phyloP scores from a whole-genome alignment of 2,329 filamentous ascomycete genomes.

The Scortechinia acanthostroma region DNA sequence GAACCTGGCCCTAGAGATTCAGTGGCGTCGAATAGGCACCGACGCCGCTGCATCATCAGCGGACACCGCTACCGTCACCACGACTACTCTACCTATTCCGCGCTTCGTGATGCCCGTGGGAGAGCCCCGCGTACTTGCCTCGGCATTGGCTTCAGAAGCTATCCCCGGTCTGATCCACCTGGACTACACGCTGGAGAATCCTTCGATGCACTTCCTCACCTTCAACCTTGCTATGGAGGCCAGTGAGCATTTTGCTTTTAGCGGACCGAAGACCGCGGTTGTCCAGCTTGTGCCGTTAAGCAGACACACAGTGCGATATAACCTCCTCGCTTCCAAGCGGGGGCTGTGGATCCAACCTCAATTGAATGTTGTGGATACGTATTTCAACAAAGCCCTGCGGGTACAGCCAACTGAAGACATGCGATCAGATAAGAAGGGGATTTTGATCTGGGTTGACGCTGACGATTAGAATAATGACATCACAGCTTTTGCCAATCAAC shows the following conservation, averaged over 20 bases:
- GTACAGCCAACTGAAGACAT: slow-evolving; percentile 45
- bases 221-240: slow-evolving; percentile 60
- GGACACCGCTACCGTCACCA: slow-evolving; percentile 17
- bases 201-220: slow-evolving; percentile 57
- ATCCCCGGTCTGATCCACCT: slow-evolving; percentile 29
- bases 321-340: slow-evolving; percentile 35
- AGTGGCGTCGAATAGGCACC: slow-evolving; percentile 50
- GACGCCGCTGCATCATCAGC: slow-evolving; percentile 14
- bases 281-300: slow-evolving; percentile 52
- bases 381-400: slow-evolving; percentile 54
- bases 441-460: slow-evolving; percentile 30
- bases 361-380: slow-evolving; percentile 50
- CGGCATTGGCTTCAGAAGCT: slow-evolving; percentile 22
- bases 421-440: slow-evolving; percentile 41
- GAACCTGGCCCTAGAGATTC: slow-evolving; percentile 42
- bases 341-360: slow-evolving; percentile 46
- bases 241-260: slow-evolving; percentile 57
- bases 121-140: slow-evolving; percentile 54
- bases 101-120: slow-evolving; percentile 47
- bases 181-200: slow-evolving; percentile 55
- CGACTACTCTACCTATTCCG: slow-evolving; percentile 41
- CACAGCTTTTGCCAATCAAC: too few relatives aligned
- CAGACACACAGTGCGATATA: slow-evolving; percentile 43
- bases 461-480: slow-evolving; percentile 10
- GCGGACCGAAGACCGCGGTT: slow-evolving; percentile 46